Evolutionary conservation across 139 green algal genomes (phyloP).

Genomic region (Tetraselmis striata): DNA sequence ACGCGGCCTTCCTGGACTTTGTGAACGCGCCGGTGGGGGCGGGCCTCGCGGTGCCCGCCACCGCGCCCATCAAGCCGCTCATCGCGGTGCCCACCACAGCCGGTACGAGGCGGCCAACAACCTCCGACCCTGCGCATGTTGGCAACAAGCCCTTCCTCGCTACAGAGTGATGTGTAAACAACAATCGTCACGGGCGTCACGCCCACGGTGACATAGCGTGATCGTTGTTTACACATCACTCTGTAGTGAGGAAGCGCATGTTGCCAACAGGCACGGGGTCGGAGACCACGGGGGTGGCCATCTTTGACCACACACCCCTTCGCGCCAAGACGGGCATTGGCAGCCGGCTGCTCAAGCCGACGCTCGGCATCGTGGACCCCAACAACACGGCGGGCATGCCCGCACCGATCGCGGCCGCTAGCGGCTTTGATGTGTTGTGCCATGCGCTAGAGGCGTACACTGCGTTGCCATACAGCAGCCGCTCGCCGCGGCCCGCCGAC

Average conservation of each 20-base stretch:
- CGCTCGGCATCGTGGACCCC: background rate
- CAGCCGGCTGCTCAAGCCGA: background rate
- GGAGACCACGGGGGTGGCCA: too few species aligned
- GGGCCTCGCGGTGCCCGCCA: background rate
- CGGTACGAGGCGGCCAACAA: background rate
- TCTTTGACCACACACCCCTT: background rate
- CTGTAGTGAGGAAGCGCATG: too few species aligned
- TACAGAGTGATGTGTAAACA: too few species aligned
- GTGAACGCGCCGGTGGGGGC: background rate
- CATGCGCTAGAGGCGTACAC: background rate
- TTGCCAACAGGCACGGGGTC: too few species aligned
- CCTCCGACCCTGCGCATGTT: too few species aligned
- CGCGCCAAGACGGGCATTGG: background rate
- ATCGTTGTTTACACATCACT: too few species aligned
- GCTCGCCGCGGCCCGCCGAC: background rate
- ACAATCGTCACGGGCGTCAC: too few species aligned
- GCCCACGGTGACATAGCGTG: too few species aligned
- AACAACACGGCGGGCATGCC: background rate
- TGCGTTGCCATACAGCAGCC: background rate
- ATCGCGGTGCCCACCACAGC: background rate
- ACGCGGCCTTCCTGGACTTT: background rate
- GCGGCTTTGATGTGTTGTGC: background rate
- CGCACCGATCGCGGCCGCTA: background rate
- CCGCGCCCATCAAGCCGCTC: background rate
- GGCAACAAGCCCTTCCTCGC: too few species aligned